Base-by-base conservation (phyloP, 495 filamentous ascomycete genomes). In the Podospora bellae-mahoneyi region DNA sequence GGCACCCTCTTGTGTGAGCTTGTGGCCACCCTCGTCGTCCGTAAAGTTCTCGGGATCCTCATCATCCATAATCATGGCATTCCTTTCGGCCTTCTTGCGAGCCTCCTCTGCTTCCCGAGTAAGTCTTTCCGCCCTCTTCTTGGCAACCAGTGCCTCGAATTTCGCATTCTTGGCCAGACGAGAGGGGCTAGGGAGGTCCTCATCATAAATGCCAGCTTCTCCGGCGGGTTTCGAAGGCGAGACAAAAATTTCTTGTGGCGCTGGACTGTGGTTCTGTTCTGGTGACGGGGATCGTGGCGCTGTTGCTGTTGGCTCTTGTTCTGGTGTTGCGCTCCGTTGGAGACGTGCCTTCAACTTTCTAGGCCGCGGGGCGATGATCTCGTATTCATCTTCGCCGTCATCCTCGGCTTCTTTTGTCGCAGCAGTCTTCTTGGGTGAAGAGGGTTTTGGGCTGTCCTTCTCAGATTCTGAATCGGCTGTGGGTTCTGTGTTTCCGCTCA, bases 41-140 rank as follows among this genome's bases (percentile, higher is more conserved):
- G 82, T 83, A 66, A 85, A 81, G 32, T 78, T 81, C 55, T 79
- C 81, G 64, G 84, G 80, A 27, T 85, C 85, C 15, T 85, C 87
- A 4, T 79, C 76, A 48, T 81, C 81, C 20, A 66, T 64, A 34
- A 72, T 68, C 16, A 78, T 72, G 2, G 60, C 72, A 34, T 66
- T 63, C 9, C 85, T 86, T 71, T 86, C 86, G 1, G 81, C 83
- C 62, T 74, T 76, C 54, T 82, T 80, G 58, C 77, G 79, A 57
- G 80, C 80, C 68, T 86, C 85, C 34, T 84, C 79, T 0, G 82
- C 85, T 73, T 92, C 88, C 28, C 82, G 85, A 28, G 86, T 90
- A 63, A 89, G 80, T 0, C 89, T 87, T 73, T 94, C 88, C 69
- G 86, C 82, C 34, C 87, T 84, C 72, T 92, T 94, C 77, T 86